phyloP scores from a whole-genome alignment of 495 filamentous ascomycete genomes.

The Rhizodiscina lignyota region DNA sequence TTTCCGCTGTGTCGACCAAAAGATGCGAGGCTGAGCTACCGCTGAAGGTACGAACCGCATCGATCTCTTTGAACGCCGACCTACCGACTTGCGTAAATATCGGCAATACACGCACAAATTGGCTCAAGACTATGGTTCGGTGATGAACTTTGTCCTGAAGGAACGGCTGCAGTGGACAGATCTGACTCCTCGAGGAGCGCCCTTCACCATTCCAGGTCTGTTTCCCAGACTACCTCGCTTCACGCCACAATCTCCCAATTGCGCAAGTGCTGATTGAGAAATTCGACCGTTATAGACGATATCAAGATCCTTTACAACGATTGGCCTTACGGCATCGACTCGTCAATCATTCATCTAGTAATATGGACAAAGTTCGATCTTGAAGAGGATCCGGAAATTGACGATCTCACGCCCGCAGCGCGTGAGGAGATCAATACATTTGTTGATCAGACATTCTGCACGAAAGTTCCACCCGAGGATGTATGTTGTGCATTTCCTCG shows the following conservation, averaged over 20 bases:
- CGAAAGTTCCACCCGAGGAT: constrained; percentile 26
- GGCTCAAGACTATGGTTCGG: constrained; percentile 45
- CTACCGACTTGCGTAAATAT: constrained; percentile 59
- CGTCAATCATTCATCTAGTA: constrained; percentile 61
- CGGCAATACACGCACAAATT: constrained; percentile 45
- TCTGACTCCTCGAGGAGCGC: constrained; percentile 26
- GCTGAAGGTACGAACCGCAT: constrained; percentile 39
- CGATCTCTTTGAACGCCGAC: constrained; percentile 55
- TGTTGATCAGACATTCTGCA: constrained; percentile 44
- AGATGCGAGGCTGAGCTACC: constrained; percentile 1
- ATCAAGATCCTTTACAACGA: constrained; percentile 68
- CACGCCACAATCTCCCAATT: background rate
- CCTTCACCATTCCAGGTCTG: constrained; percentile 35
- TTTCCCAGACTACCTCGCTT: background rate
- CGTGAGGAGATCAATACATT: constrained; percentile 49
- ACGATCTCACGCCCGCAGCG: constrained; percentile 45
- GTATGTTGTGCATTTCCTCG: constrained; percentile 12
- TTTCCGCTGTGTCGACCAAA: background rate
- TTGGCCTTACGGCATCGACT: constrained; percentile 77
- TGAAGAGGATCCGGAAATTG: constrained; percentile 45
- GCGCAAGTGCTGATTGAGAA: constrained; percentile 1
- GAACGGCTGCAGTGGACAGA: constrained; percentile 49
- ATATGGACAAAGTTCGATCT: constrained; percentile 85
- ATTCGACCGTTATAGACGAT: constrained; percentile 38
- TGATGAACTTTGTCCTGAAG: constrained; percentile 56